Conservation (phyloP, 805 yeast genomes). For the Yarrowia sp. region DNA sequence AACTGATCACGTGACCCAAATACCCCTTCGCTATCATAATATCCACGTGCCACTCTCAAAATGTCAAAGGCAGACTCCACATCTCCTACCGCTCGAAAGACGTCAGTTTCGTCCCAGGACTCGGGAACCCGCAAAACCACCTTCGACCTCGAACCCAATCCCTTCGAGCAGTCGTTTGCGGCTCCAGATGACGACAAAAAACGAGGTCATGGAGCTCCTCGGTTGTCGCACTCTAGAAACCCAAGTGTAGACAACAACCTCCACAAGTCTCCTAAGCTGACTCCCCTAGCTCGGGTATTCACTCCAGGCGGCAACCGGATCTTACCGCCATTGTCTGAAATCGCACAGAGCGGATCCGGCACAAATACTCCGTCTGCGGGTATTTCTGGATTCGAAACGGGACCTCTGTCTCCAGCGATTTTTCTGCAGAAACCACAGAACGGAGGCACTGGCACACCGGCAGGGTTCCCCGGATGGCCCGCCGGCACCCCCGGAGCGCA, state of each 20-base stretch:
- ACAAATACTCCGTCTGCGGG: slow-evolving; percentile 22
- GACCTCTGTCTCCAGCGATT: slow-evolving; percentile 52
- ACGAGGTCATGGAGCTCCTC: slow-evolving; percentile 5
- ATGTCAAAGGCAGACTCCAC: slow-evolving; percentile 31
- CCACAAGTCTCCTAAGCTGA: slow-evolving; percentile 37
- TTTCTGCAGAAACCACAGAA: slow-evolving; percentile 48
- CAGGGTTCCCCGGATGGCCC: slow-evolving; percentile 23
- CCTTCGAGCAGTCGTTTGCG: slow-evolving; percentile 95
- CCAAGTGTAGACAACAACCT: slow-evolving; percentile 19
- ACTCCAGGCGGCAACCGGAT: slow-evolving; percentile 46
- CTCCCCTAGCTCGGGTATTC: slow-evolving; percentile 32
- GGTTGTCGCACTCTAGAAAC: slow-evolving; percentile 10
- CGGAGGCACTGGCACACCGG: slow-evolving; percentile 13
- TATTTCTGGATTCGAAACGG: slow-evolving; percentile 45
- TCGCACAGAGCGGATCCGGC: slow-evolving; percentile 17
- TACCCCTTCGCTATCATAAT: too few relatives aligned
- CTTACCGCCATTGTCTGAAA: slow-evolving; percentile 46
- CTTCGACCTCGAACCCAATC: slow-evolving; percentile 88
- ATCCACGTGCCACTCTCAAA: not conserved
- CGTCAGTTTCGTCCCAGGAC: slow-evolving; percentile 17
- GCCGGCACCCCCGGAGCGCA: not conserved
- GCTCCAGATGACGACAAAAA: slow-evolving; percentile 50
- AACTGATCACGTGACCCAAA: not conserved
- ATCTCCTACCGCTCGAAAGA: slow-evolving; percentile 22
- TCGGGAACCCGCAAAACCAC: slow-evolving; percentile 45